Evolutionary conservation across 306 rosid genomes (phyloP), one percentile per base, ranked within the genome.

Genomic region (Lupinus albus): DNA sequence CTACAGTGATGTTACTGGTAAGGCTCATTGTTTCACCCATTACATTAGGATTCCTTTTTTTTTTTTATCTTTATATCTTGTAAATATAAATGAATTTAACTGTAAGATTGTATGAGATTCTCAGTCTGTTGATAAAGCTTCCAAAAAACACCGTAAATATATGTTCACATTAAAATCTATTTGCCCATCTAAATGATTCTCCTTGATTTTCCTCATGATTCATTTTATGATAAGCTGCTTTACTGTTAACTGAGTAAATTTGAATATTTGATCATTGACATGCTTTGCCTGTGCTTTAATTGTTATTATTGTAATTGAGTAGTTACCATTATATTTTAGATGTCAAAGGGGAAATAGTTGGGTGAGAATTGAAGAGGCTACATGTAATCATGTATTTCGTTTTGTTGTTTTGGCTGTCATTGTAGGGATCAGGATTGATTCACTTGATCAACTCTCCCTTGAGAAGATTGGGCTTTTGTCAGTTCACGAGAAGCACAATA

Each of bases 1-100:
- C 86, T 94, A 94, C 49, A 79, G 74, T 25, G 91, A 94, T 38
- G 86, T 91, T 74, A 84, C 99, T 8, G 95, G 99, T 93, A 77
- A 67, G 87, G 56, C n/a, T 52, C 5, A 16, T 76, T 77, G 52
- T 14, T 32, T 33, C 56, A 3, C 18, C 42, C 58, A 6, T 52
- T 50, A 10, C 18, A 18, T 51, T 72, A 21, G 30, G 61, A 17
- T 73, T 76, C 20, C 30, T 18, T 42, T 50, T 67, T 36, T 42
- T 21, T 16, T 42, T 71, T 38, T 1, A 36, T 49, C 38, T 41
- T 14, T 11, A 6, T 16, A n/a, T 25, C 4, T 25, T 25, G 4
- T 25, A 12, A 61, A 61, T 59, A 25, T 25, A 25, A 25, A 25
- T 8, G 18, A 68, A 7, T 25, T 18, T 3, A 28, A 11, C 11